Evolutionary conservation across 2,329 filamentous ascomycete species (phyloP), one percentile per base, ranked within the genome.

Genomic region (Ceratocystis alfenasii): DNA sequence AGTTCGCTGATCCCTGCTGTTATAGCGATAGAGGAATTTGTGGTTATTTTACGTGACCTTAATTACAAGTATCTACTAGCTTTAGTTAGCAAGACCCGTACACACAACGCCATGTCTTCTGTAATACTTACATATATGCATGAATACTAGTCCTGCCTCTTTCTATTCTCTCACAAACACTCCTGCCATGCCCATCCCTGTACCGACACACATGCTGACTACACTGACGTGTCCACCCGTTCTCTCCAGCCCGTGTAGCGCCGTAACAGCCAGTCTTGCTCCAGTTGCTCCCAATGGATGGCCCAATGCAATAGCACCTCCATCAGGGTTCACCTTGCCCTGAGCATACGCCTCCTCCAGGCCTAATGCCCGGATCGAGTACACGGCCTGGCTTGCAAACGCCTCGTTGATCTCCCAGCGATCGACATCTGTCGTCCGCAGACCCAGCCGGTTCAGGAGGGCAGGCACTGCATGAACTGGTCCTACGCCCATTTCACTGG

Each of bases 381-480:
- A 81, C 4, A 87, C 75, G 1, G 83, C 79, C 75, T 87, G 84
- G 71, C 82, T 85, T 2, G 84, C 84, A 75, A 87, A 87, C 5
- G 85, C 84, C 81, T 96, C 92, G 75, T 96, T 96, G 75, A 96
- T 88, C 79, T 96, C 92, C 91, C 91, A 96, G 8, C 94, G 79
- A 45, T 87, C 82, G 0, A 97, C 83, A 67, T 96, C 90, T 1
- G 80, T 78, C 12, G 78, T 86, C 55, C 76, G 73, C 15, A 96
- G 74, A 0, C 86, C 89, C 1, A 87, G 82, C 68, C 84, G 83
- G 20, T 78, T 74, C n/a, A 96, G 79, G 22, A 96, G 79, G 73
- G 87, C 88, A 5, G 92, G 92, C 64, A 96, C 93, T 0, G 90
- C 92, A 33, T 95, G 73, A 0, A 90, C 90, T 0, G 93, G 92